A percentile compares a stretch with the other conserved stretches of the same genome.
phyloP scores from a whole-genome alignment of 768 basidiomycete species.

The Boletus fagicola region DNA sequence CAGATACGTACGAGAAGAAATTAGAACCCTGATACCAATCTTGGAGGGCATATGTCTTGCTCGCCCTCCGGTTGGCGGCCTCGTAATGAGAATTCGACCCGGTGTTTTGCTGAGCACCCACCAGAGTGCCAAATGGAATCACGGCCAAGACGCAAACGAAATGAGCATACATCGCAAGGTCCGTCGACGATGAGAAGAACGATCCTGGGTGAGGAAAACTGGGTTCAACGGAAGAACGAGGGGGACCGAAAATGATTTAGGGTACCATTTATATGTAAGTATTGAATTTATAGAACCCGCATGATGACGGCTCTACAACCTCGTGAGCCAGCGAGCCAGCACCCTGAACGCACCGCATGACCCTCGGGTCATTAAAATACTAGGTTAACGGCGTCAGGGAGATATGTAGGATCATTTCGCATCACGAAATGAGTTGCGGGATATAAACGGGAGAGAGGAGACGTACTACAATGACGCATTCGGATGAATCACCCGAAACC shows the following conservation, averaged over 20 bases:
- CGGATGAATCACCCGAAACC: background rate
- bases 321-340: background rate
- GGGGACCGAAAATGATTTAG: background rate
- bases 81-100: slow-evolving; percentile 13
- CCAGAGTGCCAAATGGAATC: slow-evolving; percentile 32
- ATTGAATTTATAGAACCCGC: background rate
- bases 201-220: background rate
- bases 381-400: background rate
- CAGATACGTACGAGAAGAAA: slow-evolving; percentile 52
- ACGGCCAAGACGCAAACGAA: slow-evolving; percentile 26
- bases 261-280: slow-evolving; percentile 9
- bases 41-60: slow-evolving; percentile 32
- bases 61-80: background rate
- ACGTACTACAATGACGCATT: background rate
- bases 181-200: background rate
- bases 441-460: background rate
- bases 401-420: background rate
- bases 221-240: background rate
- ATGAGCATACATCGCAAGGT: slow-evolving; percentile 21
- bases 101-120: slow-evolving; percentile 23
- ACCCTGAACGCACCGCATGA: background rate
- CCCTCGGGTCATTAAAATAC: background rate
- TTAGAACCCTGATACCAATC: slow-evolving; percentile 42
- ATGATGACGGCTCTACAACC: background rate
- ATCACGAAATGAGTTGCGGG: background rate